A percentile compares a stretch with the other conserved stretches of the same genome.
phyloP scores from a whole-genome alignment of 169 alveolate species.

The Theileria orientalis region DNA sequence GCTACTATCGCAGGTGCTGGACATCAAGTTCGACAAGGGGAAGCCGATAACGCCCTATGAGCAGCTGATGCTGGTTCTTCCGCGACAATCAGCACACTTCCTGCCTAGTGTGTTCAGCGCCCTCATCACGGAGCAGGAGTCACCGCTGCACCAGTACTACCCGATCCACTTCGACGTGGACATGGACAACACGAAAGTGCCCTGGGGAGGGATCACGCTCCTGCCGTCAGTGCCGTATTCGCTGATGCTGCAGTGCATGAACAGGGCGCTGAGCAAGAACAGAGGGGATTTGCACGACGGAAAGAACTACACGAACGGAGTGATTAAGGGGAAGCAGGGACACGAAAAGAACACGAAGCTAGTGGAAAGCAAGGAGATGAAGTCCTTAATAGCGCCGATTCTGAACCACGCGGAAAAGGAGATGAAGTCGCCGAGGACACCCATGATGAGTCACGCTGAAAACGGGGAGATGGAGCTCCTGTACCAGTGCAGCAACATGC shows the following conservation, averaged over 20 bases:
- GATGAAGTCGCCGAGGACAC: no score
- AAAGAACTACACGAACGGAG: background rate
- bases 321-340: background rate
- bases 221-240: constrained; percentile 55
- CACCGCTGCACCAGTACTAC: constrained; percentile 65
- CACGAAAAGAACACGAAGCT: background rate
- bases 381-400: no score
- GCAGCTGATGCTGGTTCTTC: constrained; percentile 72
- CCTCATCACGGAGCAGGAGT: constrained; percentile 56
- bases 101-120: constrained; percentile 62
- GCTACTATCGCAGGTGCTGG: constrained; percentile 33
- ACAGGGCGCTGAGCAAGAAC: constrained; percentile 8
- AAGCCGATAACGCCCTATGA: constrained; percentile 71
- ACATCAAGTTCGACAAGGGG: constrained; percentile 24
- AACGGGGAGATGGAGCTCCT: background rate
- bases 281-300: background rate
- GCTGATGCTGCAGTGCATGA: constrained; percentile 26
- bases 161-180: constrained; percentile 71
- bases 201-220: constrained; percentile 77
- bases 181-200: constrained; percentile 74
- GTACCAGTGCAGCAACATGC: constrained; percentile 1
- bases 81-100: constrained; percentile 66
- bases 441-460: no score
- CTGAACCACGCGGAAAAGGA: no score
- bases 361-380: no score